Base-by-base conservation (phyloP, 176 grass and related monocot species). In the Bothriochloa decipiens region DNA sequence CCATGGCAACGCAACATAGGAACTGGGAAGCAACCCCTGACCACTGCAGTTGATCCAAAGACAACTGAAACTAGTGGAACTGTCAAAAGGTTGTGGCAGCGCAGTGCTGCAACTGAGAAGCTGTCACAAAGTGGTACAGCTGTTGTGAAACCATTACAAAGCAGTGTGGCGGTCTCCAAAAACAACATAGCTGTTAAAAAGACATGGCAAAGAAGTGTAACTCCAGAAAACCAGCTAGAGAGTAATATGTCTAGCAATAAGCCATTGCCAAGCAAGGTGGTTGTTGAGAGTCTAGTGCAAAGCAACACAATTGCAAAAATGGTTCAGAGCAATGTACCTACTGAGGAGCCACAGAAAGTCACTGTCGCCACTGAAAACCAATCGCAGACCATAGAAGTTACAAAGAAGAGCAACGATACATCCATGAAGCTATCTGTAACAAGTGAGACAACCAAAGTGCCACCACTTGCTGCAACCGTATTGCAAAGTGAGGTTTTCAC, bases 1-100 rank as follows among this genome's bases (percentile, higher is more conserved):
- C 46, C 76, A 27, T 87, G 89, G 89, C 85, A 80, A 84, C 71
- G 26, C 25, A 91, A 76, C 18, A 11, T 36, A 53, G 70, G 49
- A 12, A 35, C 81, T 32, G 80, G 75, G 75, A 91, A 91, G 64
- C 81, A 83, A 70, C 62, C 69, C 40, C 81, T 87, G 69, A 91
- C 33, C 50, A 91, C 49, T 76, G 75, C 18, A 65, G 68, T 41
- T 70, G 84, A 55, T 81, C 64, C 89, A 83, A 87, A 83, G 50
- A 80, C 70, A 41, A 61, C 62, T 64, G 84, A 68, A 83, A 87
- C 32, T 68, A 63, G 39, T 69, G 89, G 84, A 49, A 47, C 37
- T 22, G 62, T 41, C 75, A 90, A 90, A 87, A 78, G 80, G 75
- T 20, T 74, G 49, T 90, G 89, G 89, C 80, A 90, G 50, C 75